These are phyloP conservation scores for Neurospora sp. DNA, from an alignment of 2,329 filamentous ascomycete genomes.

Conservation along the genomic window DNA sequence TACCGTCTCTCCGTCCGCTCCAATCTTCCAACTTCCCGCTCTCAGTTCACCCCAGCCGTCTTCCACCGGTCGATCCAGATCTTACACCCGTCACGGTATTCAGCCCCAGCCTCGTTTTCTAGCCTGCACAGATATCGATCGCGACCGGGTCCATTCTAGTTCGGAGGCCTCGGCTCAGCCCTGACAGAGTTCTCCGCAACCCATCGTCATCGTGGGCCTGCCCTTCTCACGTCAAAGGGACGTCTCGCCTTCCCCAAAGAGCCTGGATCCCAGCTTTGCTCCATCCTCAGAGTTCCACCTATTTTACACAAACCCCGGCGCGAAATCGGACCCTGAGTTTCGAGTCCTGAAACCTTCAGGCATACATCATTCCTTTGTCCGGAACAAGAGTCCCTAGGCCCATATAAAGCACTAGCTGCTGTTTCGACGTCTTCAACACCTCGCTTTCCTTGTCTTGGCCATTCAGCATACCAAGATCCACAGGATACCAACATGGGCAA, in stretches of 20 bases:
- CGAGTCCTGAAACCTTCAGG: neutral
- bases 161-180: neutral
- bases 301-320: neutral
- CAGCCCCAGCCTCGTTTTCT: neutral
- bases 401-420: constrained; percentile 7
- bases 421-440: neutral
- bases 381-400: neutral
- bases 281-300: neutral
- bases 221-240: neutral
- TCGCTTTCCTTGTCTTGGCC: neutral
- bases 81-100: neutral
- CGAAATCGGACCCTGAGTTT: neutral
- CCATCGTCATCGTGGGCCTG: neutral
- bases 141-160: neutral
- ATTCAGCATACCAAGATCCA: neutral
- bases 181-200: neutral
- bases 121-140: neutral
- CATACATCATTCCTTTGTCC: neutral
- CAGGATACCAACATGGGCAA: constrained; percentile 25
- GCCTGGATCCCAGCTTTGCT: neutral
- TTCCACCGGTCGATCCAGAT: neutral
- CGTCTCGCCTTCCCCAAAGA: neutral
- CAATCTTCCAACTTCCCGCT: neutral
- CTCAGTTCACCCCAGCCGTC: neutral
- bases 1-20: neutral